A percentile compares a stretch with the other conserved stretches of the same genome.
Evolutionary conservation across 2,329 filamentous ascomycete species (phyloP).

Genomic region (Aspergillus candidus): DNA sequence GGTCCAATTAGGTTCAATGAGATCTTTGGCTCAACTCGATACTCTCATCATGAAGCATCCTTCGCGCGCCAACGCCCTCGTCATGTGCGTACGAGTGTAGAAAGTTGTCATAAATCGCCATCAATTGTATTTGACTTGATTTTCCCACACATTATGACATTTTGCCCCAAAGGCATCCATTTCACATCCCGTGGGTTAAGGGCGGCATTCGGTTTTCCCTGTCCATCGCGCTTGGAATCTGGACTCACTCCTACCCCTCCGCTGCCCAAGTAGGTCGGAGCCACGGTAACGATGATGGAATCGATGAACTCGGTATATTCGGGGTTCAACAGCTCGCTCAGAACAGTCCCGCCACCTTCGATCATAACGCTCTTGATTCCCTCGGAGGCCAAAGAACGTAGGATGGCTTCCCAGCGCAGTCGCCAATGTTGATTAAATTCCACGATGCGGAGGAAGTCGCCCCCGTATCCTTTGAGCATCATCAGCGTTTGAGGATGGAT

Average conservation of each 20-base stretch:
- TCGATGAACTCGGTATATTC: constrained; percentile 59
- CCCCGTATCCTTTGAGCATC: constrained; percentile 42
- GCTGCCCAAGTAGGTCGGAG: constrained; percentile 80
- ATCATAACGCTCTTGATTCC: constrained; percentile 79
- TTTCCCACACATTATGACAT: constrained; percentile 73
- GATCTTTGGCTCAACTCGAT: too few relatives aligned
- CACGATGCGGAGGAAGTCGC: constrained; percentile 39
- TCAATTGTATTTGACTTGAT: constrained; percentile 28
- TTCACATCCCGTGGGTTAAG: constrained; percentile 60
- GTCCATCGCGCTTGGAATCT: constrained; percentile 46
- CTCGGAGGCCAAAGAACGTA: constrained; percentile 52
- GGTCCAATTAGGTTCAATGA: too few relatives aligned
- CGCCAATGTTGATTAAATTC: constrained; percentile 38
- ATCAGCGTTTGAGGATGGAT: constrained; percentile 43
- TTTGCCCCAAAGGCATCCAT: constrained; percentile 75
- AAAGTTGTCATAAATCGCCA: neutral
- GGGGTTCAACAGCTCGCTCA: constrained; percentile 70
- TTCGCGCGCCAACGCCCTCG: too few relatives aligned
- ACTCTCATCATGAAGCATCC: too few relatives aligned
- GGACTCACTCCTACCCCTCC: constrained; percentile 77
- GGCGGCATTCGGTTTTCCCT: constrained; percentile 52
- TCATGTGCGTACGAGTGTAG: too few relatives aligned
- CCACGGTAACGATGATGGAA: constrained; percentile 80
- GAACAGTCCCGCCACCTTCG: constrained; percentile 76
- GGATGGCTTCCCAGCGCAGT: constrained; percentile 60